Base-by-base conservation (phyloP, 192 early-diverging fungal species). In the Coemansia sp. region DNA sequence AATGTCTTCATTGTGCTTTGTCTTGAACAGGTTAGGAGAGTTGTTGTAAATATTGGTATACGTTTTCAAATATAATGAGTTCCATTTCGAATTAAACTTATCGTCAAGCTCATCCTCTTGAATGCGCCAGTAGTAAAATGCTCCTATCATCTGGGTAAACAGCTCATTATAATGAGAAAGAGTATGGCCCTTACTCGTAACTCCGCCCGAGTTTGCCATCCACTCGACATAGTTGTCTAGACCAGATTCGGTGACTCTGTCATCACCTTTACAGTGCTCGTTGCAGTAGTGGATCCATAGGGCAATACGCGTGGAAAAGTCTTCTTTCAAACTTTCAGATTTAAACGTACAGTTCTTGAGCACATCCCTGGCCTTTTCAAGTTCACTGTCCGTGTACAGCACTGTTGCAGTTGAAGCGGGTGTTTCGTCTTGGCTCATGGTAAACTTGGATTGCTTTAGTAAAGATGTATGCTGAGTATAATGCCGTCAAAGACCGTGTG, bases 231-330 rank as follows among this genome's bases (percentile, higher is more conserved):
- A 84, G 47, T 77, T 67, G 22, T 70, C 49, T 33, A 84, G 65
- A 31, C 76, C 70, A 31, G 51, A 42, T 12, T 66, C 73, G 15
- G 70, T 76, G 20, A 84, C 74, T 9, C 42, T 41, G 57, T 84
- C 81, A 41, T 41, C 40, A 8, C 40, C 40, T 41, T 41, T 41
- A 46, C 66, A 75, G 51, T 61, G 40, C 27, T 42, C 36, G 31
- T 75, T 73, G 68, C 81, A 76, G 61, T 71, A 84, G 73, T 84
- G 76, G 22, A 84, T 75, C 81, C 81, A 84, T 51, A 78, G 57
- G 12, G 81, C 81, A 36, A 84, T 76, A 41, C 81, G 76, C 65
- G 76, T 73, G 29, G 76, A 78, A 67, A 76, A 78, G 73, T 76
- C 73, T 57, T 76, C 74, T 61, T 76, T 78, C 24, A 24, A 73